Evolutionary conservation across 2,329 filamentous ascomycete genomes (phyloP), one percentile per base, ranked within the genome.

Genomic region (Calonectria multiphialidica): DNA sequence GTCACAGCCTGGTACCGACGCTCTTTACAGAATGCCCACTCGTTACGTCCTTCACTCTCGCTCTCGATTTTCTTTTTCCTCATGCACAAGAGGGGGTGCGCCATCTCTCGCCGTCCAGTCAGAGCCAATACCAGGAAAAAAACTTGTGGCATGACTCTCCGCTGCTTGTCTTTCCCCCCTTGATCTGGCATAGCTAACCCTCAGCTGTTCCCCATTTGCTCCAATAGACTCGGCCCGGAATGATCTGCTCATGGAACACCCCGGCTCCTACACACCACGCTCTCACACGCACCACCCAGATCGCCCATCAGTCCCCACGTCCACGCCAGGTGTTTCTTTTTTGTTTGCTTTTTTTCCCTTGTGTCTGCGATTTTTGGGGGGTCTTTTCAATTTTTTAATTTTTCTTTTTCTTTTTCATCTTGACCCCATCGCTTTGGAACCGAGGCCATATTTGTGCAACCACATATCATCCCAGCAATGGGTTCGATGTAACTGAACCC

Each of bases 151-250:
- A 75, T 77, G 72, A 74, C 64, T 75, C 70, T 68, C 72, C 57
- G 44, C 23, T 66, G 68, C 55, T 68, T 66, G 45, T 64, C 25
- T 42, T 25, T 45, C 23, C n/a, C 53, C 50, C 53, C 57, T 66
- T 68, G 66, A 63, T 73, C 68, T 75, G 53, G 63, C 59, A 68
- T 77, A 78, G 76, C 57, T 59, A 33, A 49, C 28, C 59, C 66
- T 76, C 76, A 77, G 74, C 75, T 77, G 70, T 74, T 71, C 74
- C 69, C 40, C 70, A 65, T 65, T 59, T 71, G 64, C 42, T 65
- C 75, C 74, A 76, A 77, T 74, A 71, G 77, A 72, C 76, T 76
- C 69, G 72, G 68, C 67, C 70, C 65, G 66, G 76, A 73, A 75
- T 76, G 75, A 77, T 76, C 75, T 77, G 66, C 72, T 71, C 76